Base-by-base conservation (phyloP, 805 yeast genomes). In the Monosporozyma servazzii region DNA sequence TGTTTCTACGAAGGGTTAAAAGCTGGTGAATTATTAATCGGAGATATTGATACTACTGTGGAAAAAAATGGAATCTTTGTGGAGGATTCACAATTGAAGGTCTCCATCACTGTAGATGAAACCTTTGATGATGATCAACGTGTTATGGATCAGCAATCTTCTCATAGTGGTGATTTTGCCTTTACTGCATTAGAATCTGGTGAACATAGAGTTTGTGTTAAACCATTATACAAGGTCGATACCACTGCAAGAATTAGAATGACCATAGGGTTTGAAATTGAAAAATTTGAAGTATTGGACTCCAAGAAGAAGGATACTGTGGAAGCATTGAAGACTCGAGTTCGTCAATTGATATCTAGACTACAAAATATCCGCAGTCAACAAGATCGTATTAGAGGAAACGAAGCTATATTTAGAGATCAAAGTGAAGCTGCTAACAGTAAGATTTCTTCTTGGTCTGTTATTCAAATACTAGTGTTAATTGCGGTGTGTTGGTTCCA, bases 1-100 rank as follows among this genome's bases (percentile, higher is more conserved):
- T 93, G 98, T 69, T 91, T 91, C 67, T 84, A 71, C 61, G 93
- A 90, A 64, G 95, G 86, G 54, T 73, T 91, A 54, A 81, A 87
- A 17, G 74, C 76, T 56, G 86, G 82, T 58, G 80, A 95, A n/a
- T 76, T 91, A 52, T 84, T 90, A 21, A 86, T 86, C 52, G 96
- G 91, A 51, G 76, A 76, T 61, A 80, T 86, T 58, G 84, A 84
- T 57, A 86, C 87, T 3, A 77, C 76, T 64, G 89, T 85, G 59
- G 75, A 69, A 54, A 44, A 39, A 21, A 41, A 47, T 75, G 78
- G 58, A 74, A 75, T 18, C 66, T 81, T 75, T 63, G 71, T 74
- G 60, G 75, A 76, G 49, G 80, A 78, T 56, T 70, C 74, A n/a
- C 75, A 78, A 48, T 68, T 88, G 61, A 78, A 74, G 48, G 72